These are phyloP conservation scores for Penicillium janthinellum DNA, from an alignment of 2,329 filamentous ascomycete species.

Conservation along the genomic window DNA sequence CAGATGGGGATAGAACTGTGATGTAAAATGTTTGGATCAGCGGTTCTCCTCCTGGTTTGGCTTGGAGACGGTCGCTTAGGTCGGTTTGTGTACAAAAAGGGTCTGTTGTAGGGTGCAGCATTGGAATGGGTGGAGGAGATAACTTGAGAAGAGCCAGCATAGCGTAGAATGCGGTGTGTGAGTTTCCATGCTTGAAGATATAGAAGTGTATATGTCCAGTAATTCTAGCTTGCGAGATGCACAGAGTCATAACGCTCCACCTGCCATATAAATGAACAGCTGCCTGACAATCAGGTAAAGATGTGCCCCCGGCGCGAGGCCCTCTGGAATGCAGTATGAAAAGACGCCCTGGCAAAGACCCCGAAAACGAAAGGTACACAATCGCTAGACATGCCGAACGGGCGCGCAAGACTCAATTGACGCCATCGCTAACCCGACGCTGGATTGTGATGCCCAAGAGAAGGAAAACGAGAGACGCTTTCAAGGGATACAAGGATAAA, in stretches of 20 bases:
- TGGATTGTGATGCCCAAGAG: conserved; percentile 5
- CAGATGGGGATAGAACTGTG: no score
- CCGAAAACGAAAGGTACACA: conserved; percentile 7
- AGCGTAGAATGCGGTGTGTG: neutral
- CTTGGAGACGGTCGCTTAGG: no score
- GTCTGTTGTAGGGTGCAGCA: no score
- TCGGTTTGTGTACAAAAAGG: neutral
- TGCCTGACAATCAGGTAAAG: neutral
- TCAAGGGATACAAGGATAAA: neutral
- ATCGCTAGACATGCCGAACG: conserved; percentile 22
- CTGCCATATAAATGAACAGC: neutral
- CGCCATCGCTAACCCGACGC: conserved; percentile 16
- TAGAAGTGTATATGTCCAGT: conserved; percentile 4
- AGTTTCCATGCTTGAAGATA: neutral
- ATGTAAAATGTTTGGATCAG: no score
- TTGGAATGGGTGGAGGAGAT: no score
- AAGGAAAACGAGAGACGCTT: conserved; percentile 1
- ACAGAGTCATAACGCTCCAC: no score
- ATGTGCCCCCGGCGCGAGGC: neutral
- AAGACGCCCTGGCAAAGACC: conserved; percentile 11
- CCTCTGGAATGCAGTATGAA: conserved; percentile 16
- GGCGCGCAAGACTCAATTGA: conserved; percentile 14
- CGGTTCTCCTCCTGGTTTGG: no score
- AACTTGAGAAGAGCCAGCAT: no score
- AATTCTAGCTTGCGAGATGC: conserved; percentile 6